Conservation (phyloP, 2,329 filamentous ascomycete species). For the Hysterium pulicare region DNA sequence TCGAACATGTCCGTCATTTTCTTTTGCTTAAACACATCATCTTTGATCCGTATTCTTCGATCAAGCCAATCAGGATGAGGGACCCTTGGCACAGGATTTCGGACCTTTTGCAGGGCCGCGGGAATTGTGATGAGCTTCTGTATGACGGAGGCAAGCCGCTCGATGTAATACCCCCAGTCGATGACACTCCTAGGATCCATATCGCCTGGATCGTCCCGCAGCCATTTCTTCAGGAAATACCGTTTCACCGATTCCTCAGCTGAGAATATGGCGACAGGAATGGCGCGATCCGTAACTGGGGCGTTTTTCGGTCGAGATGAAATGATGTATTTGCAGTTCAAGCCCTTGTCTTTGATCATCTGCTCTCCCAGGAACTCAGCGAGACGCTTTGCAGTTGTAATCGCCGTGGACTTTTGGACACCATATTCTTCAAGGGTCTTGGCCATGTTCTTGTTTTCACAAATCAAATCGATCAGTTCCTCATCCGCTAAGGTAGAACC, state of each 20-base stretch:
- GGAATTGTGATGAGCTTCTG: constrained; percentile 99
- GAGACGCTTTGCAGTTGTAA: constrained; percentile 91
- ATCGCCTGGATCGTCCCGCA: constrained; percentile 86
- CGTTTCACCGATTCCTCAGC: constrained; percentile 85
- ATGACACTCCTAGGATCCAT: constrained; percentile 87
- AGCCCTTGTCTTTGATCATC: constrained; percentile 98
- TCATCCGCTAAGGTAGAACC: constrained; percentile 90
- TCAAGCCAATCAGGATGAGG: constrained; percentile 96
- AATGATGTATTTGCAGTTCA: constrained; percentile 99
- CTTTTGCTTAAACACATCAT: constrained; percentile 97
- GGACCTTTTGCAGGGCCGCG: constrained; percentile 88
- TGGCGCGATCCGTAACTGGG: constrained; percentile 88
- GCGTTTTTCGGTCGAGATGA: constrained; percentile 81
- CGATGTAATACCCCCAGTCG: constrained; percentile 96
- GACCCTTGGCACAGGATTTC: constrained; percentile 91
- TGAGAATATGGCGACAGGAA: constrained; percentile 96
- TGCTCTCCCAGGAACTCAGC: constrained; percentile 96
- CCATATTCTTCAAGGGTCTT: constrained; percentile 98
- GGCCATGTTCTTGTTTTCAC: constrained; percentile 96
- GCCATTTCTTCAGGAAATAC: constrained; percentile 88
- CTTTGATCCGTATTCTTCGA: constrained; percentile 86
- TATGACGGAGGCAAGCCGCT: constrained; percentile 93
- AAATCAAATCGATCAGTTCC: constrained; percentile 99
- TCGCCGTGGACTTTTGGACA: constrained; percentile 94
- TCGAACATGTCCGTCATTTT: constrained; percentile 93